Conservation (phyloP, 108 stramenopile species). For the Fragilaria crotonensis region DNA sequence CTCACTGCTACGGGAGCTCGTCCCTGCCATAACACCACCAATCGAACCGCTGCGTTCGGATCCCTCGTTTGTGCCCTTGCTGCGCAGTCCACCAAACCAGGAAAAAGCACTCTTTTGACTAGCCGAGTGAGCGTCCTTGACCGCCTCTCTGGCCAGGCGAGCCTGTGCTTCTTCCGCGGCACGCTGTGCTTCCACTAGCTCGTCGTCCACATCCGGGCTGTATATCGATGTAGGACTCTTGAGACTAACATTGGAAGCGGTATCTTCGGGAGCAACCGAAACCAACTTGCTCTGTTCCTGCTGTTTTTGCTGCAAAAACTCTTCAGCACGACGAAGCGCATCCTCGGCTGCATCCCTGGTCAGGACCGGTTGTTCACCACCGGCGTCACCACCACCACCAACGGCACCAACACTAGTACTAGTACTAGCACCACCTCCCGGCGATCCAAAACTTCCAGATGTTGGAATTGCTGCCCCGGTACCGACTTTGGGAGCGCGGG, state of each 20-base stretch:
- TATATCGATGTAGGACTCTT: background rate
- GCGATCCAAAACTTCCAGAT: background rate
- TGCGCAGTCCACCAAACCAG: background rate
- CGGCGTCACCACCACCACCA: conserved; percentile 1
- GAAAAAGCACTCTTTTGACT: background rate
- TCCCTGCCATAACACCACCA: too few relatives aligned
- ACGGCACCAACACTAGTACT: background rate
- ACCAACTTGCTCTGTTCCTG: conserved; percentile 14
- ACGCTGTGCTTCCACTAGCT: background rate
- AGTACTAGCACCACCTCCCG: background rate
- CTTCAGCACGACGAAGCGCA: conserved; percentile 25
- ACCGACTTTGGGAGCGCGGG: background rate
- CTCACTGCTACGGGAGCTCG: too few relatives aligned
- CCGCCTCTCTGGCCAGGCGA: background rate
- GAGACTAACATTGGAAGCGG: conserved; percentile 26
- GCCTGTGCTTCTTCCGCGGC: background rate
- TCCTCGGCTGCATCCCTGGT: conserved; percentile 2
- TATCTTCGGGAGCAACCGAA: conserved; percentile 18
- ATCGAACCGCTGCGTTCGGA: too few relatives aligned
- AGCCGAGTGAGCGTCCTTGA: background rate
- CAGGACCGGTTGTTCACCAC: background rate
- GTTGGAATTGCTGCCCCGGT: background rate
- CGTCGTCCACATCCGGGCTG: background rate
- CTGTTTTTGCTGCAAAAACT: conserved; percentile 32
- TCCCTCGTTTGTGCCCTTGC: background rate